Evolutionary conservation across 1,284 basidiomycete species (phyloP), one percentile per base, ranked within the genome.

Genomic region (Stygiomarasmius scandens): DNA sequence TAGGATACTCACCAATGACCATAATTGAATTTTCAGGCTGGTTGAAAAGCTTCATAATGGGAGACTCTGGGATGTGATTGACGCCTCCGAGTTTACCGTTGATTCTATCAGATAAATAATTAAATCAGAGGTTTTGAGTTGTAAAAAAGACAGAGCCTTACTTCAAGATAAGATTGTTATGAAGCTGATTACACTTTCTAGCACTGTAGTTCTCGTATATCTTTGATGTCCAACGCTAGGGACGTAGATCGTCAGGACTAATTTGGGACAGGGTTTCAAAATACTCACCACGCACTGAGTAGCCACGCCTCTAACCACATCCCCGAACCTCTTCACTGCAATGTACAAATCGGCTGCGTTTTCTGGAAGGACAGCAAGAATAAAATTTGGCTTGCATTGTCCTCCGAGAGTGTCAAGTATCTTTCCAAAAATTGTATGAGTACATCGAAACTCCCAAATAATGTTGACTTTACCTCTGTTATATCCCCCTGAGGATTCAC

Each of bases 51-150:
- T 54, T 25, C 59, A 77, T 67, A 0, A 62, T 64, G 0, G 27
- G 24, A 29, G 64, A 61, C 0, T 45, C 24, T 2, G 76, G 72
- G 14, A 63, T 52, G 46, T 64, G 71, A 55, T 76, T 77, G 16
- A 66, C 56, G 1, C 78, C 78, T 0, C 75, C 77, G 14, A 78
- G 63, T 38, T 74, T 74, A 0, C 66, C 71, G 54, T 80, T 80
- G 23, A 80, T 72, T 56, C 77, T 79, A 32, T 4, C n/a, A 11
- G 20, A 27, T 12, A 12, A n/a, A n/a, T n/a, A n/a, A n/a, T n/a
- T n/a, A 11, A 6, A 6, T 32, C 12, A 12, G 29, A n/a, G n/a
- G n/a, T n/a, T 32, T 12, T 12, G 9, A 43, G 29, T 2, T n/a
- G 38, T 53, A 10, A 38, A 58, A n/a, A 44, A 36, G 47, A 46